These are phyloP conservation scores for Calonectria hawksworthii DNA, from an alignment of 2,329 filamentous ascomycete genomes.

Conservation along the genomic window DNA sequence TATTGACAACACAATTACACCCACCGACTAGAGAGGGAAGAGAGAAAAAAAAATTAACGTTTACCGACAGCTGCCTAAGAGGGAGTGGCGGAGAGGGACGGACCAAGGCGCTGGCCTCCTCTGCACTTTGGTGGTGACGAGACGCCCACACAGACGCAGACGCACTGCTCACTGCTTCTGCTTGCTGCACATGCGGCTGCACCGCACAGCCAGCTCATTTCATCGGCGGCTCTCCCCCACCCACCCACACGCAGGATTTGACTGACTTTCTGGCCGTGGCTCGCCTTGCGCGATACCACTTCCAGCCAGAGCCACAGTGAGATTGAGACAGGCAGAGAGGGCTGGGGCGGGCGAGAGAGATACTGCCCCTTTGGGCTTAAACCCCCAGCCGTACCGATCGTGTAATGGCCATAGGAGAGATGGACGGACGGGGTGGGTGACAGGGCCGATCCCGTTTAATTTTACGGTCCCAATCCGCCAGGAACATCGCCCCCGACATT, in stretches of 20 bases:
- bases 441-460: constrained; percentile 17
- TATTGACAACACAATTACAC: not conserved
- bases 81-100: constrained; percentile 13
- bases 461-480: constrained; percentile 15
- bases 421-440: not conserved
- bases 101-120: constrained; percentile 23
- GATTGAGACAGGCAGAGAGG: constrained; percentile 21
- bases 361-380: constrained; percentile 38
- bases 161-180: constrained; percentile 4
- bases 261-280: constrained; percentile 4
- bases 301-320: constrained; percentile 23
- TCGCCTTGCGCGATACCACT: constrained; percentile 12
- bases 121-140: not conserved
- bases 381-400: constrained; percentile 19
- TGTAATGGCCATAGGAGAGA: not conserved
- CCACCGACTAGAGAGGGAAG: no score
- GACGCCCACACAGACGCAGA: constrained; percentile 9
- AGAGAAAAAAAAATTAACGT: not conserved
- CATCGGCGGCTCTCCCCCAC: constrained; percentile 29
- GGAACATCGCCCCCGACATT: not conserved
- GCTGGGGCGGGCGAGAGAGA: constrained; percentile 7
- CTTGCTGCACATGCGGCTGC: constrained; percentile 30
- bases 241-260: constrained; percentile 26
- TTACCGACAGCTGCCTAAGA: constrained; percentile 15
- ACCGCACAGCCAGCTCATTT: constrained; percentile 42